Evolutionary conservation across 129 eudicot species (phyloP).

Genomic region (Centrapalus pauciflorus): DNA sequence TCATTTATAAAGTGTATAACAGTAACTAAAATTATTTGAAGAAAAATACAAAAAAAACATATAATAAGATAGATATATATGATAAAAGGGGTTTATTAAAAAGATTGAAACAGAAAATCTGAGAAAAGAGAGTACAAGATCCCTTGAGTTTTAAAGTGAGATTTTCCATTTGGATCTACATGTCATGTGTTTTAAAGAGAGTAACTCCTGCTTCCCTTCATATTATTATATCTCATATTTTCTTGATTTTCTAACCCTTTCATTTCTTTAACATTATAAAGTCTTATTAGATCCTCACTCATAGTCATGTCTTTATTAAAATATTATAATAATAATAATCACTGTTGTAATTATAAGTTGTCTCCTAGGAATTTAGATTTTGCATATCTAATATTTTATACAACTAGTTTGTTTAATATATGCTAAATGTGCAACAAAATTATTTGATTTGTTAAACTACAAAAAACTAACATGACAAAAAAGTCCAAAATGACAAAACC

Average conservation of each 20-base stretch:
- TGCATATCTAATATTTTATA: neutral
- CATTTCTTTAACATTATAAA: neutral
- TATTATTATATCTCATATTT: conserved; percentile 28
- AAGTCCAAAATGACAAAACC: too few species aligned
- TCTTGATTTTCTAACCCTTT: conserved; percentile 21
- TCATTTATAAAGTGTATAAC: too few species aligned
- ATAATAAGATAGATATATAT: neutral
- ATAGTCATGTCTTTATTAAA: too few species aligned
- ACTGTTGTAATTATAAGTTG: neutral
- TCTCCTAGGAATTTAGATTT: conserved; percentile 12
- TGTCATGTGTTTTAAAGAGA: too few species aligned
- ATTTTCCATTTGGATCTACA: conserved; percentile 26
- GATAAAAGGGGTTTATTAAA: too few species aligned
- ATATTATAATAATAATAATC: too few species aligned
- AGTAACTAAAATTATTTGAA: too few species aligned
- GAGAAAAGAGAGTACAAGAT: conserved; percentile 21
- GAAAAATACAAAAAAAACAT: too few species aligned
- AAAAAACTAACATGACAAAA: too few species aligned
- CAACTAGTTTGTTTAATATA: neutral
- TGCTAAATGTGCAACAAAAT: neutral
- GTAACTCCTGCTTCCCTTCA: conserved; percentile 20
- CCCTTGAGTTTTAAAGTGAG: conserved; percentile 34
- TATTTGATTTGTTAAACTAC: too few species aligned
- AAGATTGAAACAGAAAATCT: neutral
- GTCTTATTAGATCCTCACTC: conserved; percentile 23